These are phyloP conservation scores for Apiospora saccharicola DNA, from an alignment of 2,329 filamentous ascomycete genomes.

Conservation along the genomic window DNA sequence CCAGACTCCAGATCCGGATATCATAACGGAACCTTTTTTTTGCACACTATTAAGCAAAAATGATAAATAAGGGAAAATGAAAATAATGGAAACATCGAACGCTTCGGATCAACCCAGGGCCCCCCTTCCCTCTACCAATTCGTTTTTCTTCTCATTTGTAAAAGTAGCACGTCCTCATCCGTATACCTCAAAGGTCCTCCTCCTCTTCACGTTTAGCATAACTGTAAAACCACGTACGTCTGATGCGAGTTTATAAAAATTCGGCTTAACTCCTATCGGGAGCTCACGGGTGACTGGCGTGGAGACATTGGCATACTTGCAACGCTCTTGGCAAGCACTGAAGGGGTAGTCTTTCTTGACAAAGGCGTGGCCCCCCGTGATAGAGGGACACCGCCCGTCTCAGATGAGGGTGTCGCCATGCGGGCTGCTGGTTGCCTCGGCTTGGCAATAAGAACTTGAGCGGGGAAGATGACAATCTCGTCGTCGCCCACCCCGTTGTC, in stretches of 20 bases:
- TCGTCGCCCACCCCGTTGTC: constrained; percentile 88
- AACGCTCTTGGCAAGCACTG: constrained; percentile 32
- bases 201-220: neutral
- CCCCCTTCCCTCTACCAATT: neutral
- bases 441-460: constrained; percentile 84
- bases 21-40: constrained; percentile 20
- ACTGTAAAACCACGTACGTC: neutral
- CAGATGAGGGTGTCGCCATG: constrained; percentile 57
- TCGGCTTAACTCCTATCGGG: neutral
- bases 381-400: constrained; percentile 55
- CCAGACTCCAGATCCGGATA: constrained; percentile 21
- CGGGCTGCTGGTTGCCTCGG: constrained; percentile 47
- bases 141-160: neutral
- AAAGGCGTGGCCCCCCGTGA: constrained; percentile 41
- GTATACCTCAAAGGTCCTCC: neutral
- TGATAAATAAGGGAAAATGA: neutral
- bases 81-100: neutral
- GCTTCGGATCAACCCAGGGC: neutral
- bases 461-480: constrained; percentile 93
- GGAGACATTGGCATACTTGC: constrained; percentile 29
- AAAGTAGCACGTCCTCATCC: neutral
- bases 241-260: neutral
- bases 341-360: constrained; percentile 37
- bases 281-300: neutral
- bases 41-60: constrained; percentile 5